A percentile compares a stretch with the other conserved stretches of the same genome.
phyloP scores from a whole-genome alignment of 441 rosid species.

The Populus hybrid region DNA sequence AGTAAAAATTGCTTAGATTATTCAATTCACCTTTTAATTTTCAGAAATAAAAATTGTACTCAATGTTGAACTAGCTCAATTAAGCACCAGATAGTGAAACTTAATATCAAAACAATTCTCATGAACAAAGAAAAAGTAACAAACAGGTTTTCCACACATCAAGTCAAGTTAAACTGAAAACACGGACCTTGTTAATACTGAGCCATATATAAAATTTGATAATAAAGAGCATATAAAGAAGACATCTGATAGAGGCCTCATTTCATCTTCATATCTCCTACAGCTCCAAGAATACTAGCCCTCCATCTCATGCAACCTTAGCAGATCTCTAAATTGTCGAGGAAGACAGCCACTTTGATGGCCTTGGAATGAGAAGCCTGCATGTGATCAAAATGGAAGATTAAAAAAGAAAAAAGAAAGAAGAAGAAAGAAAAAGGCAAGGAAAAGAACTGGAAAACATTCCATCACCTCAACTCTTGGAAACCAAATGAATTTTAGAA shows the following conservation, averaged over 20 bases:
- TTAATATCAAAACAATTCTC: not conserved
- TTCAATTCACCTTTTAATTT: not conserved
- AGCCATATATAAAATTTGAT: slow-evolving; percentile 72
- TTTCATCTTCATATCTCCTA: slow-evolving; percentile 41
- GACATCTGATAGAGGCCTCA: slow-evolving; percentile 59
- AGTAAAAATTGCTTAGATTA: not conserved
- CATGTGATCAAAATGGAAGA: slow-evolving; percentile 20
- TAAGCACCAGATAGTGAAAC: not conserved
- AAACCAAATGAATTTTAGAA: slow-evolving; percentile 43
- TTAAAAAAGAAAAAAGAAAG: slow-evolving; percentile 5
- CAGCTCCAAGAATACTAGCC: slow-evolving; percentile 45
- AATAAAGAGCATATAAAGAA: slow-evolving; percentile 63
- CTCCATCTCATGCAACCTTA: slow-evolving; percentile 83
- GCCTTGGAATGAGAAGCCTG: slow-evolving; percentile 50
- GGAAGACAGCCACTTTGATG: slow-evolving; percentile 62
- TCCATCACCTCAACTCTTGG: slow-evolving; percentile 47
- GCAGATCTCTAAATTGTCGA: slow-evolving; percentile 61
- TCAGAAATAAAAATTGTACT: not conserved
- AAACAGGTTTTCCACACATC: no score
- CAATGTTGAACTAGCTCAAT: not conserved
- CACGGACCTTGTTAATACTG: slow-evolving; percentile 58
- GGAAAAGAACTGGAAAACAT: slow-evolving; percentile 17
- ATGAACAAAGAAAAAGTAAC: not conserved
- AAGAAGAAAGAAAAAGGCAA: slow-evolving; percentile 1
- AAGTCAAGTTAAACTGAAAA: not conserved